These are phyloP conservation scores for Saraca asoca DNA, from an alignment of 331 rosid species.

Conservation along the genomic window DNA sequence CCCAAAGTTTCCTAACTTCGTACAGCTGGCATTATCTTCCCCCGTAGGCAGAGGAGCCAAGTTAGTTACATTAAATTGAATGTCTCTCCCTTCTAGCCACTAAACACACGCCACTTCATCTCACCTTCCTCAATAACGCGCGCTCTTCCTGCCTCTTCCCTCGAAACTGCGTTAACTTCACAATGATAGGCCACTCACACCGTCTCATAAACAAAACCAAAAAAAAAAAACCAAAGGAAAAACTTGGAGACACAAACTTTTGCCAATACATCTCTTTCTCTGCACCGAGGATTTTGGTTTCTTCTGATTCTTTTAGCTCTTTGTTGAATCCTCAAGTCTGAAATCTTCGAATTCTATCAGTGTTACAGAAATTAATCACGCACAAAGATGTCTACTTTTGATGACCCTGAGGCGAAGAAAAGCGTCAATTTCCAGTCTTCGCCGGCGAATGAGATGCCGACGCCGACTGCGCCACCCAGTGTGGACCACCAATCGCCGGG, in stretches of 20 bases:
- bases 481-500: constrained; percentile 27
- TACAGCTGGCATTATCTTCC: neutral
- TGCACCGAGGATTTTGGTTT: neutral
- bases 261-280: too few relatives aligned
- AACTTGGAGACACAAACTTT: too few relatives aligned
- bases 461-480: neutral
- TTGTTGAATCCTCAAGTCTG: constrained; percentile 1
- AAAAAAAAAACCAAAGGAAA: too few relatives aligned
- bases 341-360: constrained; percentile 8
- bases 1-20: neutral
- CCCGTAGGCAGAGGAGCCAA: neutral
- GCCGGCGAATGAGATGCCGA: neutral
- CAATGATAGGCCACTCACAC: constrained; percentile 32
- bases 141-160: neutral
- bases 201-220: too few relatives aligned
- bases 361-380: neutral
- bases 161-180: constrained; percentile 24
- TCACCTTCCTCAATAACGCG: neutral
- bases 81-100: neutral
- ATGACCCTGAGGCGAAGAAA: constrained; percentile 35
- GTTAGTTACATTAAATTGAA: neutral
- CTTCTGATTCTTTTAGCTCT: neutral
- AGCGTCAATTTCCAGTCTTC: constrained; percentile 29
- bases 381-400: constrained; percentile 24
- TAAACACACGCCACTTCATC: constrained; percentile 38